Base-by-base conservation (phyloP, 2,329 filamentous ascomycete genomes). In the Paramyrothecium sp. region DNA sequence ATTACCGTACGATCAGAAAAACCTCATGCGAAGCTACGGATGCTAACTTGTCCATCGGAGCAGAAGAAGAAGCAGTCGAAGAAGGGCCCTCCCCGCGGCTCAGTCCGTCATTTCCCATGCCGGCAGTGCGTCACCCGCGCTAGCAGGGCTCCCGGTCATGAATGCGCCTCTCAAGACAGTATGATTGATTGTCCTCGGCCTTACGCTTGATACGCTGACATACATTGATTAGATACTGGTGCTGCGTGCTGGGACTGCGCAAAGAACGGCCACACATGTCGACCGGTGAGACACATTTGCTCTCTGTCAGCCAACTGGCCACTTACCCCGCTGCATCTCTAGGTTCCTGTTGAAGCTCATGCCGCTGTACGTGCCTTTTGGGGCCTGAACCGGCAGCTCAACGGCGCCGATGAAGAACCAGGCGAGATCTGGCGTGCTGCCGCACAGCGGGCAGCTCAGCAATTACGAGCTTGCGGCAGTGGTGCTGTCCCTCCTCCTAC, bases 321-420 rank as follows among this genome's bases (percentile, higher is more conserved):
- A 48, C 46, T 48, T 48, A 48, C 46, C 21, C 46, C 46, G 46
- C 21, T 48, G 46, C 21, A 48, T 48, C 46, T 48, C 46, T 48
- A 48, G 46, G 46, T 48, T 48, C 46, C 46, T 48, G 46, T 48
- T 48, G 46, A 48, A 48, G 11, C n/a, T 41, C 34, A 8, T 23
- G 48, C 48, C 30, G 48, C 48, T 50, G 48, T 50, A 50, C 48
- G 48, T 50, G 20, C 48, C n/a, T 50, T 50, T 50, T 50, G 48
- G 48, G 48, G 30, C 12, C n/a, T 50, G 48, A 50, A 50, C 30
- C 48, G n/a, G 38, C 19, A 16, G 38, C 38, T 16, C 38, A 44
- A 44, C 13, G 13, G 38, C 19, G 38, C 38, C 38, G 13, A 49
- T 49, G 46, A 49, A 49, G 46, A 49, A 20, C 5, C 5, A 20